Evolutionary conservation across 208 protist genomes (phyloP).

Genomic region (Leishmania arabica): DNA sequence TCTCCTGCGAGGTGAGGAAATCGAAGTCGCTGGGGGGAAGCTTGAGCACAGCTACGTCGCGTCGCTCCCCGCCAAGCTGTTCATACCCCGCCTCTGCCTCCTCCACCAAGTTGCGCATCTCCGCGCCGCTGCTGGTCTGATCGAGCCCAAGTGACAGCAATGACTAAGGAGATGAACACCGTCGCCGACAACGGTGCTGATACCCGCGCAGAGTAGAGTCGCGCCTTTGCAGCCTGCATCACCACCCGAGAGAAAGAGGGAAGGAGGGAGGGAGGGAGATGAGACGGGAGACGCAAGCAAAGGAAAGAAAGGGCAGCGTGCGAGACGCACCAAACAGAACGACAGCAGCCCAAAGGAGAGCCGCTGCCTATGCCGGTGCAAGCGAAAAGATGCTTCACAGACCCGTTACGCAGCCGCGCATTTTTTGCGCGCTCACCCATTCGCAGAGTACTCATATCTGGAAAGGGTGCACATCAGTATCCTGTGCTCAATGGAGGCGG

Average conservation of each 20-base stretch:
- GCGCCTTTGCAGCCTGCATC: background rate
- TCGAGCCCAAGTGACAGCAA: background rate
- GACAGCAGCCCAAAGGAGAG: background rate
- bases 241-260: background rate
- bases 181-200: background rate
- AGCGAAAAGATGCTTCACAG: background rate
- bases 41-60: background rate
- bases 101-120: conserved; percentile 15
- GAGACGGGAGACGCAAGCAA: background rate
- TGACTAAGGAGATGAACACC: too few species aligned
- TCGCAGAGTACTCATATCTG: background rate
- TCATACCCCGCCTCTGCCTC: conserved; percentile 35
- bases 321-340: background rate
- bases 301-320: background rate
- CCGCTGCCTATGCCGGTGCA: background rate
- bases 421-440: background rate
- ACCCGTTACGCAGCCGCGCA: background rate
- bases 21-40: conserved; percentile 42
- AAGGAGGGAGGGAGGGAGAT: background rate
- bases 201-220: background rate
- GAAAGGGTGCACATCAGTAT: background rate
- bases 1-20: conserved; percentile 44
- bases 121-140: background rate
- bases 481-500: background rate
- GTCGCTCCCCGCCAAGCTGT: background rate